phyloP scores from a whole-genome alignment of 1,284 basidiomycete genomes.

The Boletellus sp. region DNA sequence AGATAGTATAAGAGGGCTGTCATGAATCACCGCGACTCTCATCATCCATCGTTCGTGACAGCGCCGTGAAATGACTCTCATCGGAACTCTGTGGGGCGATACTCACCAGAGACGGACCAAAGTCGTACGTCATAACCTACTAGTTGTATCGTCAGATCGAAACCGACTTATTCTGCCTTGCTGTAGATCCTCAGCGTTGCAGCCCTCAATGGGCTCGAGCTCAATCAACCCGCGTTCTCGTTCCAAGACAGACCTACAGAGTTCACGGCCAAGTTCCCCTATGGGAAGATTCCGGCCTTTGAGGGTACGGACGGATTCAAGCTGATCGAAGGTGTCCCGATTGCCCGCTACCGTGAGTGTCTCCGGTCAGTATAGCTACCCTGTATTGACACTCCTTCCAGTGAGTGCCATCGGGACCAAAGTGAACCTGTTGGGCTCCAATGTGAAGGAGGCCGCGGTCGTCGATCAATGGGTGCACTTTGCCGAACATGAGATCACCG shows the following conservation, averaged over 20 bases:
- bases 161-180: not conserved
- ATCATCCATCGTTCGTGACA: too few relatives aligned
- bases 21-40: too few relatives aligned
- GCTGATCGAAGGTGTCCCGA: constrained; percentile 51
- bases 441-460: not conserved
- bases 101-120: constrained; percentile 21
- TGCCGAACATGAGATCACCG: not conserved
- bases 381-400: constrained; percentile 15
- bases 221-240: constrained; percentile 11
- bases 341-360: constrained; percentile 56
- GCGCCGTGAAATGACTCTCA: constrained; percentile 11
- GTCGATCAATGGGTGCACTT: not conserved
- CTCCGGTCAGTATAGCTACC: too few relatives aligned
- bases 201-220: constrained; percentile 19
- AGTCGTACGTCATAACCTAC: constrained; percentile 19
- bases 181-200: constrained; percentile 23
- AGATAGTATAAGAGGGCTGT: too few relatives aligned
- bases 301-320: constrained; percentile 48
- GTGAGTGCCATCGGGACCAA: constrained; percentile 46
- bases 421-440: not conserved
- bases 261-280: constrained; percentile 44
- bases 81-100: constrained; percentile 24
- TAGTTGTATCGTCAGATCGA: not conserved
- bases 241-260: constrained; percentile 37
- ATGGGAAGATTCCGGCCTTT: constrained; percentile 52